Percentiles rank a stretch among this genome's conserved stretches.
These are phyloP conservation scores for Piromyces finnis DNA, from an alignment of 192 early-diverging fungal species.

Conservation along the genomic window DNA sequence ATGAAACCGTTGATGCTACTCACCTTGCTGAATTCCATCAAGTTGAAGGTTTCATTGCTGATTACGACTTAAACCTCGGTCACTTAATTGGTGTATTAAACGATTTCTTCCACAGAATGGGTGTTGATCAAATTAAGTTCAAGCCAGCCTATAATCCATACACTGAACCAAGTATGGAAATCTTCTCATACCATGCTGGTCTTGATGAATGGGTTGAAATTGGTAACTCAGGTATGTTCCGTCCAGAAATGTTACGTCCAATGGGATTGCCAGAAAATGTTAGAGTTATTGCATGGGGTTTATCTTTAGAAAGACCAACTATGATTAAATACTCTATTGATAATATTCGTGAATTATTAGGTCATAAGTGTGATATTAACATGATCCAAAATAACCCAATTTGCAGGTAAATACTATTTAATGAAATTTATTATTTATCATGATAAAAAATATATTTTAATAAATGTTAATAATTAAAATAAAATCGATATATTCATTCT, in stretches of 20 bases:
- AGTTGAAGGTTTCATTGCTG: slow-evolving; percentile 95
- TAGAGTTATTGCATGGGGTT: slow-evolving; percentile 92
- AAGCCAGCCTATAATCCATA: slow-evolving; percentile 99
- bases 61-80: slow-evolving; percentile 81
- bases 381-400: slow-evolving; percentile 81
- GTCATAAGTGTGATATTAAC: slow-evolving; percentile 81
- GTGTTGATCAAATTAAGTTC: slow-evolving; percentile 71
- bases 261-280: slow-evolving; percentile 90
- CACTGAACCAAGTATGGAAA: slow-evolving; percentile 98
- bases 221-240: slow-evolving; percentile 99
- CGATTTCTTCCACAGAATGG: slow-evolving; percentile 95
- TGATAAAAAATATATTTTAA: no score
- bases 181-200: slow-evolving; percentile 86
- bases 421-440: no score
- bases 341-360: slow-evolving; percentile 88
- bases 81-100: slow-evolving; percentile 93
- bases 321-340: slow-evolving; percentile 93
- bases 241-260: slow-evolving; percentile 92
- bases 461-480: no score
- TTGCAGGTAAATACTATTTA: slow-evolving; percentile 50
- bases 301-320: slow-evolving; percentile 90
- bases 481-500: no score
- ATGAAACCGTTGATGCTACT: slow-evolving; percentile 92
- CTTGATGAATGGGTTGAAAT: slow-evolving; percentile 85
- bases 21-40: slow-evolving; percentile 99